phyloP scores from a whole-genome alignment of 2,329 filamentous ascomycete species.

The Ambrosiella beaveri region DNA sequence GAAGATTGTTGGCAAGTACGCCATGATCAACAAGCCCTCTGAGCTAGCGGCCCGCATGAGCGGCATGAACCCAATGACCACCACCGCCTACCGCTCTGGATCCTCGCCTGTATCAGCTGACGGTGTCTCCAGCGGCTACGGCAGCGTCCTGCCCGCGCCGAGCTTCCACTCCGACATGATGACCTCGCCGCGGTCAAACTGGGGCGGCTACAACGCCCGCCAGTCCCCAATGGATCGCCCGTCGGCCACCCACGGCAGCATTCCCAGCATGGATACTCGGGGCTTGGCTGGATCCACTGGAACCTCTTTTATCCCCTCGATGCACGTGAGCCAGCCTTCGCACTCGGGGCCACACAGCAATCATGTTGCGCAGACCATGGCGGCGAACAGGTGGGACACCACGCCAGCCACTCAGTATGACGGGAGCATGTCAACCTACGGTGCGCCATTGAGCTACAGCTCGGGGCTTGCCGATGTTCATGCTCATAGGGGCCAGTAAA shows the following conservation, averaged over 20 bases:
- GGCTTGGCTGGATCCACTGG: slow-evolving; percentile 17
- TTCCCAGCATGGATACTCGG: slow-evolving; percentile 20
- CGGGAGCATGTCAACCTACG: slow-evolving; percentile 22
- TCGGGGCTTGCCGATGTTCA: slow-evolving; percentile 19
- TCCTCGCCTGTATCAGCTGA: not conserved
- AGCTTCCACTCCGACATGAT: not conserved
- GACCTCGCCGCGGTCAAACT: not conserved
- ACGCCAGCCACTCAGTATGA: slow-evolving; percentile 21
- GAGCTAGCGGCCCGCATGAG: not conserved
- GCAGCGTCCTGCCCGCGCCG: not conserved
- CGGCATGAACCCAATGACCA: not conserved
- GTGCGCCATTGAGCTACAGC: slow-evolving; percentile 20
- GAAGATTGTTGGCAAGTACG: slow-evolving; percentile 97
- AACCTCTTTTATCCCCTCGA: slow-evolving; percentile 22
- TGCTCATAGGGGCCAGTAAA: not conserved
- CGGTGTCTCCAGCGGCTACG: not conserved
- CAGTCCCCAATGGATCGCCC: not conserved
- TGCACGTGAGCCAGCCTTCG: slow-evolving; percentile 19
- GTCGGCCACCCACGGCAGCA: not conserved
- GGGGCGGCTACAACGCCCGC: not conserved
- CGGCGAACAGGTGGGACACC: slow-evolving; percentile 22
- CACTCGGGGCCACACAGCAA: not conserved
- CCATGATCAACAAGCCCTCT: slow-evolving; percentile 1
- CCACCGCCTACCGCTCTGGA: not conserved
- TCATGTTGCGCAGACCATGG: not conserved